Conservation (phyloP, 306 rosid species). For the Lotus japonicus region DNA sequence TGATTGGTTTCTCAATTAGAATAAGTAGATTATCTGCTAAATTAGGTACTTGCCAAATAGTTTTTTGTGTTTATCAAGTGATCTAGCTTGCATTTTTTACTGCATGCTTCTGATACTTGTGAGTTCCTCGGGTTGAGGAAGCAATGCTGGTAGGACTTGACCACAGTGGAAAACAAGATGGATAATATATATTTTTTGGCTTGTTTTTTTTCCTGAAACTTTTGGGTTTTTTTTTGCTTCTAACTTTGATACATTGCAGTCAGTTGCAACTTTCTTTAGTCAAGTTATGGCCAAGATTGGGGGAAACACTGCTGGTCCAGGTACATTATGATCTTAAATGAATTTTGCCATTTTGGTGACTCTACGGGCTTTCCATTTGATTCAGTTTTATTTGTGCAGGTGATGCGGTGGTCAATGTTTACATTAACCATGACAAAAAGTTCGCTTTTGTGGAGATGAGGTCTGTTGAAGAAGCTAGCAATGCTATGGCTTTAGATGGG, state of each 20-base stretch:
- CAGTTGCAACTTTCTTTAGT: slow-evolving; percentile 96
- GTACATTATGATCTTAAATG: slow-evolving; percentile 25
- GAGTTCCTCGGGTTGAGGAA: not conserved
- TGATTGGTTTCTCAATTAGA: not conserved
- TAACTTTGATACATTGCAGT: slow-evolving; percentile 49
- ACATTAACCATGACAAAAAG: slow-evolving; percentile 97
- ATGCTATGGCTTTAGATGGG: slow-evolving; percentile 99
- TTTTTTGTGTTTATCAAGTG: not conserved
- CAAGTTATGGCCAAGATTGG: slow-evolving; percentile 96
- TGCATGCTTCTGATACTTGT: not conserved
- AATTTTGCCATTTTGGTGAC: not conserved
- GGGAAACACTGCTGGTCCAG: slow-evolving; percentile 99
- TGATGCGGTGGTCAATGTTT: slow-evolving; percentile 97
- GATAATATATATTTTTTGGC: not conserved
- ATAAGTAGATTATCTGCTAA: not conserved
- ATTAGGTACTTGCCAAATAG: not conserved
- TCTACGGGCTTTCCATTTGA: not conserved
- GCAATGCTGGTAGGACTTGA: not conserved
- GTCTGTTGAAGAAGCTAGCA: slow-evolving; percentile 99
- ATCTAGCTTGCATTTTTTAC: not conserved
- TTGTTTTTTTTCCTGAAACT: not conserved
- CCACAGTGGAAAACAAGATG: not conserved
- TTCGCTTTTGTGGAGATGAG: slow-evolving; percentile 99
- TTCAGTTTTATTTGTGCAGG: slow-evolving; percentile 40
- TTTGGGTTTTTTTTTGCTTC: not conserved